Base-by-base conservation (phyloP, 2,329 filamentous ascomycete genomes). In the Calonectria pseudoreteaudii region DNA sequence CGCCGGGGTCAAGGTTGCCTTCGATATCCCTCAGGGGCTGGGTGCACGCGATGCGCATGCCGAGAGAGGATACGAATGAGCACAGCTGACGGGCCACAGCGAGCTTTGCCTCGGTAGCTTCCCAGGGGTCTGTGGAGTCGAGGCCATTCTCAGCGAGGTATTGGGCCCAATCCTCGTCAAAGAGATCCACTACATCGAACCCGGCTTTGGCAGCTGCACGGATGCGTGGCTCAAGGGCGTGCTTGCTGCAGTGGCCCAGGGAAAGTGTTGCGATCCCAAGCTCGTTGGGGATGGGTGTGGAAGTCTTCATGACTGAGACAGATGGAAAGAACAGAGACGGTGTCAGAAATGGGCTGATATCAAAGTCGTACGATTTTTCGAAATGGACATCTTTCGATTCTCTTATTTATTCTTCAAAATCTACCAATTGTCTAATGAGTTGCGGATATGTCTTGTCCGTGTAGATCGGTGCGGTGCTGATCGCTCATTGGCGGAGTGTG, bases 221-320 rank as follows among this genome's bases (percentile, higher is more conserved):
- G 16, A 75, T 70, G 13, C 72, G 66, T 6, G 66, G 68, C 36
- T 70, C 64, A 16, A 75, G 72, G 6, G 52, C 20, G 31, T 75
- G 74, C 14, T 74, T 71, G 47, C 50, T 72, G 41, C 47, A 74
- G 68, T 74, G 68, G 5, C 74, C 74, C 1, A 75, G 47, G 4
- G 74, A 75, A 16, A 74, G 60, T 20, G 71, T 74, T 41, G 74
- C 74, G 34, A 74, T 72, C 44, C 74, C 74, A 26, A 75, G 72
- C 38, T 62, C 65, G 20, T 75, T 75, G 49, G 73, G 60, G n/a
- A 73, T 41, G 14, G 23, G 28, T n/a, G 53, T 66, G 34, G 58
- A 16, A 66, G 67, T 49, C 73, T 73, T 75, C 26, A 53, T 66
- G 20, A 34, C 30, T 41, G 53, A 41, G 23, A 36, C 10, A 14